These are phyloP conservation scores for Handroanthus guayacan DNA, from an alignment of 257 asterid genomes.

Conservation along the genomic window DNA sequence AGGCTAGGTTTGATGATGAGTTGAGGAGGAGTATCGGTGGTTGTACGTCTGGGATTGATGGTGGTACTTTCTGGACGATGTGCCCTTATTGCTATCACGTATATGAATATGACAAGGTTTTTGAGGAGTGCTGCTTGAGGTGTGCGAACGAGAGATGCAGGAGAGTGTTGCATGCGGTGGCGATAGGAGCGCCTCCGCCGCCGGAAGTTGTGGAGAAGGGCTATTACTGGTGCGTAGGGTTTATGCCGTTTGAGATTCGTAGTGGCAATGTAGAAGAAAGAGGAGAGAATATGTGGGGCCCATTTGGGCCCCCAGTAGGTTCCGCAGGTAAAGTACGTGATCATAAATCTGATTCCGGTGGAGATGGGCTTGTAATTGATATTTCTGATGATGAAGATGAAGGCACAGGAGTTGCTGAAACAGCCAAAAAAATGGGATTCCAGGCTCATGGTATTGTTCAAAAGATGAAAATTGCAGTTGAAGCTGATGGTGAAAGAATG, in stretches of 20 bases:
- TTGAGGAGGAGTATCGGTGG: conserved; percentile 31
- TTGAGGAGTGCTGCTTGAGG: conserved; percentile 54
- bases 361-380: conserved; percentile 20
- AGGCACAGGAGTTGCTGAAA: not conserved
- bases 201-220: conserved; percentile 59
- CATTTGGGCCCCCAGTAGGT: conserved; percentile 38
- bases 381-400: conserved; percentile 36
- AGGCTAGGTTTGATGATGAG: conserved; percentile 47
- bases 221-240: conserved; percentile 54
- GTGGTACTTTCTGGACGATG: conserved; percentile 66
- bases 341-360: conserved; percentile 18
- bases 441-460: conserved; percentile 16
- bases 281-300: conserved; percentile 45
- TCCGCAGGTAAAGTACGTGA: conserved; percentile 18
- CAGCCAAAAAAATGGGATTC: not conserved
- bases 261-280: conserved; percentile 20
- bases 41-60: conserved; percentile 12
- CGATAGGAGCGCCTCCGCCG: conserved; percentile 51
- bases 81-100: conserved; percentile 70
- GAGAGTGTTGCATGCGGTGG: conserved; percentile 56
- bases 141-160: conserved; percentile 60
- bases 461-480: conserved; percentile 15
- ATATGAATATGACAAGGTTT: conserved; percentile 54
- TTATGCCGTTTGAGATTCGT: conserved; percentile 34
- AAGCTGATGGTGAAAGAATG: not conserved